Percentiles rank a stretch among this genome's conserved stretches.
Conservation (phyloP, 75 land plant genomes). For the Azolla pinnata region DNA sequence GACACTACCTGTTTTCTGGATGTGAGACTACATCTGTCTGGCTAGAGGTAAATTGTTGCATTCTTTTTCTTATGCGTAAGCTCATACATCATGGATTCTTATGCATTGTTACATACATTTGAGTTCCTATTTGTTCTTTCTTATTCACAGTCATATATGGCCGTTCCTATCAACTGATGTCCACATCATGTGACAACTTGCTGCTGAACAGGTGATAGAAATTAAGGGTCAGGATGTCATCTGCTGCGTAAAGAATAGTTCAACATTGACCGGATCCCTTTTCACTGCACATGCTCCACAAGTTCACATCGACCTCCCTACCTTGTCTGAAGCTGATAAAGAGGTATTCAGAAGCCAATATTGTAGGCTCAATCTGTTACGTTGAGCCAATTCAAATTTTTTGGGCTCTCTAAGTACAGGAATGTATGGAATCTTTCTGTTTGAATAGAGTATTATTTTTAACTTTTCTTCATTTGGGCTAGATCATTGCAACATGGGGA, state of each 20-base stretch:
- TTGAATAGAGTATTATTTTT: no score
- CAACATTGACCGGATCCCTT: slow-evolving; percentile 58
- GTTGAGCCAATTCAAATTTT: no score
- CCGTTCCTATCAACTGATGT: neutral
- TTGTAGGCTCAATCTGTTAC: no score
- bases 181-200: neutral
- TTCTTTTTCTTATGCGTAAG: no score
- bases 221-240: slow-evolving; percentile 66
- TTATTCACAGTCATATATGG: neutral
- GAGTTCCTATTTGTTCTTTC: slow-evolving; percentile 3
- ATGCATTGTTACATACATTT: no score
- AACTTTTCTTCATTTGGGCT: no score
- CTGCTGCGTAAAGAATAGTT: slow-evolving; percentile 71
- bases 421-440: no score
- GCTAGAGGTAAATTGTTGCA: slow-evolving; percentile 65
- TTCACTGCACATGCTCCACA: slow-evolving; percentile 71
- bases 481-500: slow-evolving; percentile 79
- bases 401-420: no score
- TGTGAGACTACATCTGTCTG: slow-evolving; percentile 94
- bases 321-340: slow-evolving; percentile 71
- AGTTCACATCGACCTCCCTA: slow-evolving; percentile 66
- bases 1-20: slow-evolving; percentile 90
- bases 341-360: slow-evolving; percentile 40
- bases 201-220: slow-evolving; percentile 51
- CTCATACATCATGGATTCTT: no score